Evolutionary conservation across 805 yeast genomes (phyloP), one percentile per base, ranked within the genome.

Genomic region (Wickerhamiella alocasiicola): DNA sequence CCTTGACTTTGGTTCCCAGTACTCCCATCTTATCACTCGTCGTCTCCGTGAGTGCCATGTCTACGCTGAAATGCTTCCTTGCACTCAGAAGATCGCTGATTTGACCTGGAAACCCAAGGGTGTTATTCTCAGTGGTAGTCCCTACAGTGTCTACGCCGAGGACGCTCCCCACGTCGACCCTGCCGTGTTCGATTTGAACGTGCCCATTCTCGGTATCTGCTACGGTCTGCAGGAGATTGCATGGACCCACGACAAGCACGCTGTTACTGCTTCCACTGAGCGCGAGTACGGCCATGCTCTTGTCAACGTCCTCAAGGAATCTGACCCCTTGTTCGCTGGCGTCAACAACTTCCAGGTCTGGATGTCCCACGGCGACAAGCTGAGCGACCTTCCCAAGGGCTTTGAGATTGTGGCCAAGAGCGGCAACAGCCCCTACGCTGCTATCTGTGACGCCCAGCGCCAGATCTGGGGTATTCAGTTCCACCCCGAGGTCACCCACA

Each of bases 191-290:
- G 74, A 88, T 53, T 74, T 91, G 54, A 72, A 74, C 46, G 98
- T 91, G 27, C 98, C 98, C 49, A 81, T 91, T 56, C 70, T 91
- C 51, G 98, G 98, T 57, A 91, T 91, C 62, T 91, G 98, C 68
- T 91, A 91, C 66, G 98, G 98, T 64, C 81, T 91, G 88, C 98
- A 91, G 71, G 98, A 91, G 67, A 68, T 91, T 52, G 98, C 98
- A 41, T 88, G 97, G 97, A 78, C 85, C 56, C 55, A 49, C 50
- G 83, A 83, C 63, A 81, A 82, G 62, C 67, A 68, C 39, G 81
- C 81, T 51, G 98, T 91, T 45, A 82, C 84, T 45, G 79, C 95
- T 63, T 94, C 95, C 64, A 95, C 83, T 56, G 87, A 88, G 72
- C 78, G 97, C 65, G 98, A 91, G 67, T 91, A 88, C 59, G 98